Conservation (phyloP, 306 rosid genomes). For the Inga oerstediana region DNA sequence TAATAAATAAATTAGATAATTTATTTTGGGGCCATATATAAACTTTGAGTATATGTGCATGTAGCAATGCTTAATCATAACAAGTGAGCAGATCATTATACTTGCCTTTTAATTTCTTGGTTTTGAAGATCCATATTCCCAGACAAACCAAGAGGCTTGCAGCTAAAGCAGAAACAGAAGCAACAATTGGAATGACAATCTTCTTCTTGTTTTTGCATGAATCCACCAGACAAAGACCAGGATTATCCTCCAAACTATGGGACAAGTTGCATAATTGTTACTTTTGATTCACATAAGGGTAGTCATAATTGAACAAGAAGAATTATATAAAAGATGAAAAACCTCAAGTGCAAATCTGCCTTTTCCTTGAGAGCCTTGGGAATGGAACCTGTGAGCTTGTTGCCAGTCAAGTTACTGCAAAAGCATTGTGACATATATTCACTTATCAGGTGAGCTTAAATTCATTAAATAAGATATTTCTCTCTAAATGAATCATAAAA, state of each 20-base stretch:
- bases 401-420: conserved; percentile 15
- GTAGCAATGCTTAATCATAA: too few relatives aligned
- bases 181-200: not conserved
- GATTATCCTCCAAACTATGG: not conserved
- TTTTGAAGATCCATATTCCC: not conserved
- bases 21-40: too few relatives aligned
- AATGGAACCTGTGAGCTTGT: conserved; percentile 1
- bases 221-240: not conserved
- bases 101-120: not conserved
- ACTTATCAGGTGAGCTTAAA: not conserved
- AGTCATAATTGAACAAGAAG: too few relatives aligned
- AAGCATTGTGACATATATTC: not conserved
- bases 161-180: not conserved
- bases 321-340: not conserved
- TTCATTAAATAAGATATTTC: too few relatives aligned
- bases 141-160: not conserved
- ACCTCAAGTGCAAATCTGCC: too few relatives aligned
- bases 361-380: too few relatives aligned
- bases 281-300: too few relatives aligned
- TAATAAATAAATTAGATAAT: too few relatives aligned
- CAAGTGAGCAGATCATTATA: too few relatives aligned
- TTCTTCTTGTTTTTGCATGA: not conserved
- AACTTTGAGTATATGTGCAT: too few relatives aligned
- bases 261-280: too few relatives aligned
- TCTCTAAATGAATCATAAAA: too few relatives aligned